Conservation (phyloP, 139 green algal species). For the Micractinium conductrix region DNA sequence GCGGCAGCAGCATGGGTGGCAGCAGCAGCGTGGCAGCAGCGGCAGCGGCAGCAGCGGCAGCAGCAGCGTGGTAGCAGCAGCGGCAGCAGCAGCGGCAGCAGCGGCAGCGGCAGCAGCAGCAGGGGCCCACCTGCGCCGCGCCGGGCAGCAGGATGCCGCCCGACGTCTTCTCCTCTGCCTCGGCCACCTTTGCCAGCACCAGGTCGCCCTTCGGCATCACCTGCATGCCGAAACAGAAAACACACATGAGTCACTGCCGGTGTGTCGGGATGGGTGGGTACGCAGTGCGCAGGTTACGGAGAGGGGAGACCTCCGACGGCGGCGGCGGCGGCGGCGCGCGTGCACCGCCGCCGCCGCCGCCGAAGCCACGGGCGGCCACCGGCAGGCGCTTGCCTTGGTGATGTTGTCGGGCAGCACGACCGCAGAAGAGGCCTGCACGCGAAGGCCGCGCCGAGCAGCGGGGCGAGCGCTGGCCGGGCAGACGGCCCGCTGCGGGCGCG, state of each 20-base stretch:
- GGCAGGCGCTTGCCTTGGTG: slow-evolving; percentile 33
- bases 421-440: slow-evolving; percentile 2
- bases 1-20: too few relatives aligned
- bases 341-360: too few relatives aligned
- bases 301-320: neutral
- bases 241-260: too few relatives aligned
- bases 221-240: too few relatives aligned
- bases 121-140: slow-evolving; percentile 63
- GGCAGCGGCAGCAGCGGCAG: neutral
- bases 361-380: too few relatives aligned
- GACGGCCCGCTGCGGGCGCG: too few relatives aligned
- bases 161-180: slow-evolving; percentile 79
- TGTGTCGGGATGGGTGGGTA: too few relatives aligned
- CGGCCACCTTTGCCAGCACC: slow-evolving; percentile 89
- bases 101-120: neutral
- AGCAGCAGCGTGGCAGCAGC: neutral
- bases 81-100: too few relatives aligned
- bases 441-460: too few relatives aligned
- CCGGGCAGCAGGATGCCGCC: slow-evolving; percentile 92
- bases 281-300: too few relatives aligned
- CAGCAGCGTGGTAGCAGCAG: too few relatives aligned
- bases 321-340: neutral
- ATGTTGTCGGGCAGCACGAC: slow-evolving; percentile 11
- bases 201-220: slow-evolving; percentile 90
- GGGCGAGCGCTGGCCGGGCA: too few relatives aligned